These are phyloP conservation scores for Udeniomyces megalosporus DNA, from an alignment of 768 basidiomycete species.

Conservation along the genomic window DNA sequence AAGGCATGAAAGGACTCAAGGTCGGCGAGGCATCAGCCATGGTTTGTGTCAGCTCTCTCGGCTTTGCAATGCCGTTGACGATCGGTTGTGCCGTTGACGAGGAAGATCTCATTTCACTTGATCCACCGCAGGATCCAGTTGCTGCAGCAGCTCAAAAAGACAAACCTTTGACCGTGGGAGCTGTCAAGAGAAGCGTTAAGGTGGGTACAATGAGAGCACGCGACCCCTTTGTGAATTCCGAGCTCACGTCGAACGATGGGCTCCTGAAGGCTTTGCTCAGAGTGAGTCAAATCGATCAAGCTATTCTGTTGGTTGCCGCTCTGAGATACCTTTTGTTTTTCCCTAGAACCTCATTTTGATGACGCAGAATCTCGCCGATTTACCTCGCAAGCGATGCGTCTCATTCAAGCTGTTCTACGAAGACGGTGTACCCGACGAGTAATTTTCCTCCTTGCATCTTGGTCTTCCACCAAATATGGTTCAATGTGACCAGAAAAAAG, in stretches of 20 bases:
- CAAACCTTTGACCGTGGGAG: not conserved
- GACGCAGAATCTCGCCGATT: constrained; percentile 4
- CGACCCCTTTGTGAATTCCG: too few species aligned
- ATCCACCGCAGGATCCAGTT: not conserved
- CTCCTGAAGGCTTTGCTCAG: not conserved
- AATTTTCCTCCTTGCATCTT: not conserved
- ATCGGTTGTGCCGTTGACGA: too few species aligned
- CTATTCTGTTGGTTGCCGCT: too few species aligned
- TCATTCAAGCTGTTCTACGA: constrained; percentile 5
- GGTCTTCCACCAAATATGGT: too few species aligned
- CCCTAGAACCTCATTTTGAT: constrained; percentile 3
- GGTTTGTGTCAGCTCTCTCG: not conserved
- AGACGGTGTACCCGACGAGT: not conserved
- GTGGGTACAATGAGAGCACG: too few species aligned
- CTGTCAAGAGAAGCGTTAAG: not conserved
- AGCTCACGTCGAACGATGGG: too few species aligned
- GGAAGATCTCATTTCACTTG: not conserved
- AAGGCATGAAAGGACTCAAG: not conserved
- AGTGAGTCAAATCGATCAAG: not conserved
- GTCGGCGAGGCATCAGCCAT: not conserved
- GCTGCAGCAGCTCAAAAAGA: not conserved
- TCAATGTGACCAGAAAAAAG: not conserved
- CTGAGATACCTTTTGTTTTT: too few species aligned
- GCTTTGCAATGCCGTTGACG: too few species aligned
- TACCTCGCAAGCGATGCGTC: constrained; percentile 9